These are phyloP conservation scores for Acacia crassicarpa DNA, from an alignment of 306 rosid species.

Conservation along the genomic window DNA sequence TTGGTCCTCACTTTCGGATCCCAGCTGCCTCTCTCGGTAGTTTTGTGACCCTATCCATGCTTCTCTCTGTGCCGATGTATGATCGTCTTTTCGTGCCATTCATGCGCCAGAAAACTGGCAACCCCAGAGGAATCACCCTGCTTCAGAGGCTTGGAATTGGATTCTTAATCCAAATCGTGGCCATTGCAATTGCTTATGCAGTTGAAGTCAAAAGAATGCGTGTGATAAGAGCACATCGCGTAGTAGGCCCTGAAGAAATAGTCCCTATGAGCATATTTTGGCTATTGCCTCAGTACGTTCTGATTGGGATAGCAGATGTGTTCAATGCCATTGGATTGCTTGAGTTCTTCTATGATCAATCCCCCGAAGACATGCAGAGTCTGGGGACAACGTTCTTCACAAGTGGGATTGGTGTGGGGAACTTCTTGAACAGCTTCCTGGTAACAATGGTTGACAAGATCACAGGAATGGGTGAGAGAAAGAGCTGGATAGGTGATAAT, in stretches of 20 bases:
- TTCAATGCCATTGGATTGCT: conserved; percentile 77
- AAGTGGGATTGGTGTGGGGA: conserved; percentile 80
- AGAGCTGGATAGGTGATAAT: conserved; percentile 83
- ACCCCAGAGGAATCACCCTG: conserved; percentile 85
- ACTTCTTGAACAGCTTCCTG: conserved; percentile 74
- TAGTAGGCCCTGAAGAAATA: conserved; percentile 42
- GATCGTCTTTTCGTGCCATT: conserved; percentile 73
- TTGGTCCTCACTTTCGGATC: conserved; percentile 60
- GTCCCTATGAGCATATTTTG: conserved; percentile 76
- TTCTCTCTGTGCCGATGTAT: conserved; percentile 69
- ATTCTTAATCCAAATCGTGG: conserved; percentile 62
- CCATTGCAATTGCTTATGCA: conserved; percentile 64
- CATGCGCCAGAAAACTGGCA: conserved; percentile 58
- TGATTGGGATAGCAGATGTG: conserved; percentile 81
- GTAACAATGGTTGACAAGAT: conserved; percentile 67
- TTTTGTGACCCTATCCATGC: conserved; percentile 80
- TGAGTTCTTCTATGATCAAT: conserved; percentile 92
- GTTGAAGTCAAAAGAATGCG: conserved; percentile 67
- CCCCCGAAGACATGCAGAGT: conserved; percentile 87
- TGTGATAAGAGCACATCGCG: conserved; percentile 48
- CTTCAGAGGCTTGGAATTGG: conserved; percentile 89
- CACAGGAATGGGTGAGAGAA: conserved; percentile 53
- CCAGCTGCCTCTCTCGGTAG: conserved; percentile 80
- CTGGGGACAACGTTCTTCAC: conserved; percentile 77
- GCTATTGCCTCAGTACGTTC: conserved; percentile 80